phyloP scores from a whole-genome alignment of 2,329 filamentous ascomycete genomes.

The Lachnellula occidentalis region DNA sequence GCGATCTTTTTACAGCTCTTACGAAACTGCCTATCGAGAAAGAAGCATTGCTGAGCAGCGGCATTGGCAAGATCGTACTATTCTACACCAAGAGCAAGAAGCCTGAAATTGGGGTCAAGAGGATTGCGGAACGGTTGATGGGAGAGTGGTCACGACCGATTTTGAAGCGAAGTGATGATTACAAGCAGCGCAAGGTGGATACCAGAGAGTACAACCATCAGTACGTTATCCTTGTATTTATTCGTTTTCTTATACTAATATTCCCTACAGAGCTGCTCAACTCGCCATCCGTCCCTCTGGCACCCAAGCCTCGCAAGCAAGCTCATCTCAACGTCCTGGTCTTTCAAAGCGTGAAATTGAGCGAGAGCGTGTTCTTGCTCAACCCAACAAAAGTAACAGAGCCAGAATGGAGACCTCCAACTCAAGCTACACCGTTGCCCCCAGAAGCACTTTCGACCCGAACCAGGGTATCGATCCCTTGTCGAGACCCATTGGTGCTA shows the following conservation, averaged over 20 bases:
- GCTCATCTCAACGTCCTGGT: slow-evolving; percentile 22
- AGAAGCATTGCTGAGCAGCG: slow-evolving; percentile 81
- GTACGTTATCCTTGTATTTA: slow-evolving; percentile 38
- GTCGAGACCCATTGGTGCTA: slow-evolving; percentile 55
- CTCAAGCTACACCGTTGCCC: slow-evolving; percentile 32
- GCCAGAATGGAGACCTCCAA: slow-evolving; percentile 40
- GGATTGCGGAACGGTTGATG: slow-evolving; percentile 85
- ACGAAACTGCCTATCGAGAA: slow-evolving; percentile 82
- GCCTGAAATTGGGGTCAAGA: slow-evolving; percentile 82
- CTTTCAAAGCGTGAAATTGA: slow-evolving; percentile 36
- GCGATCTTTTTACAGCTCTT: slow-evolving; percentile 81
- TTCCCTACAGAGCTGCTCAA: slow-evolving; percentile 26
- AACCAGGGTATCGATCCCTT: slow-evolving; percentile 42
- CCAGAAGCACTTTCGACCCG: slow-evolving; percentile 55
- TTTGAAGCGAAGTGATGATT: slow-evolving; percentile 88
- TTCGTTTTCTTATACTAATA: slow-evolving; percentile 7
- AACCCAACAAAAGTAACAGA: slow-evolving; percentile 48
- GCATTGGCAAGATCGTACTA: slow-evolving; percentile 91
- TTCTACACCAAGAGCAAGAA: slow-evolving; percentile 97
- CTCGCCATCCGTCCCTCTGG: slow-evolving; percentile 31
- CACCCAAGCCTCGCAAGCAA: slow-evolving; percentile 25
- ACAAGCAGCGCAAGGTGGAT: slow-evolving; percentile 72
- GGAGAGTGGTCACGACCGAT: slow-evolving; percentile 96
- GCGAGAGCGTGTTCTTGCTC: slow-evolving; percentile 53
- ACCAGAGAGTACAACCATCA: slow-evolving; percentile 59